Evolutionary conservation across 2,329 filamentous ascomycete genomes (phyloP).

Genomic region (Aphanocladium album): DNA sequence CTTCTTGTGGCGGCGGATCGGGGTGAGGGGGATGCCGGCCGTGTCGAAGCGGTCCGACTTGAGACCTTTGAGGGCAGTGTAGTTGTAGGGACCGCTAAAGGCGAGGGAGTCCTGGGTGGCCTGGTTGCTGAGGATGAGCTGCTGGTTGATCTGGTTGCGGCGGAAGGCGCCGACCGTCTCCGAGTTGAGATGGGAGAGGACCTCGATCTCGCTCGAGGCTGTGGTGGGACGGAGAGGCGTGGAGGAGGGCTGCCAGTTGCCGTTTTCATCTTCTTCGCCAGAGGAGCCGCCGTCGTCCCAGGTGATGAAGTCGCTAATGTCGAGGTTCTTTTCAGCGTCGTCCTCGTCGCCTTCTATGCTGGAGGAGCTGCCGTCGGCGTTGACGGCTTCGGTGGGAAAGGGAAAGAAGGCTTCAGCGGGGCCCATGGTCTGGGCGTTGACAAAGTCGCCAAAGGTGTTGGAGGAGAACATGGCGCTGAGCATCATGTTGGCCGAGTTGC

Average conservation of each 20-base stretch:
- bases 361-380: constrained; percentile 44
- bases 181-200: constrained; percentile 55
- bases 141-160: constrained; percentile 58
- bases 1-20: constrained; percentile 55
- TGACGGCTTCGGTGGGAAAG: constrained; percentile 55
- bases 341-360: constrained; percentile 50
- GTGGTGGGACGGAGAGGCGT: constrained; percentile 49
- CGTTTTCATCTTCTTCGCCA: constrained; percentile 53
- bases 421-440: constrained; percentile 63
- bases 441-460: constrained; percentile 50
- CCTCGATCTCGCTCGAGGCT: constrained; percentile 41
- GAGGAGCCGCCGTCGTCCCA: constrained; percentile 57
- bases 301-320: constrained; percentile 68
- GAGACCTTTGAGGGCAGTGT: constrained; percentile 57
- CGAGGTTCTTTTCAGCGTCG: constrained; percentile 58
- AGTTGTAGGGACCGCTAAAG: constrained; percentile 55
- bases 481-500: constrained; percentile 70
- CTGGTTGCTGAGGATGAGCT: constrained; percentile 55
- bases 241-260: constrained; percentile 45
- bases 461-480: constrained; percentile 65
- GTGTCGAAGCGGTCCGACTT: constrained; percentile 62
- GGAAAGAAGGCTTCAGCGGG: constrained; percentile 73
- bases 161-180: constrained; percentile 76
- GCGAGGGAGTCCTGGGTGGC: constrained; percentile 58
- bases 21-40: constrained; percentile 63